A percentile compares a stretch with the other conserved stretches of the same genome.
These are phyloP conservation scores for Canariomyces notabilis DNA, from an alignment of 2,329 filamentous ascomycete genomes.

Conservation along the genomic window DNA sequence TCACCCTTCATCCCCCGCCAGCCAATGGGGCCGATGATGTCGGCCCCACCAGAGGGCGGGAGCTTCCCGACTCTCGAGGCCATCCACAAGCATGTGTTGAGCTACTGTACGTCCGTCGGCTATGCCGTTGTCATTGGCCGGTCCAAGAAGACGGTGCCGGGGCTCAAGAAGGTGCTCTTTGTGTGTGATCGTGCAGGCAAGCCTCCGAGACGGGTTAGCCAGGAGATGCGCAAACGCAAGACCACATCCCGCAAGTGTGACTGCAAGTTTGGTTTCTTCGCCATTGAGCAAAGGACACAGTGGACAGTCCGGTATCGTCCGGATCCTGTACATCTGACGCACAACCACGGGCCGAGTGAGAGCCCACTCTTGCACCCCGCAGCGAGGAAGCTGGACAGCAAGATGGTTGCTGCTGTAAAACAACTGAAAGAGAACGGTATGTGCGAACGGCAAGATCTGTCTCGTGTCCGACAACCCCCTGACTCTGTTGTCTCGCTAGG, in stretches of 20 bases:
- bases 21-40: conserved; percentile 57
- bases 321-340: conserved; percentile 50
- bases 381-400: conserved; percentile 60
- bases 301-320: conserved; percentile 63
- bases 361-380: conserved; percentile 62
- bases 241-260: conserved; percentile 66
- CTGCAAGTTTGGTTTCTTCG: conserved; percentile 65
- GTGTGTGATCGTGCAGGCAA: conserved; percentile 63
- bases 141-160: conserved; percentile 63
- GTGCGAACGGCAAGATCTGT: conserved; percentile 24
- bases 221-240: conserved; percentile 59
- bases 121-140: conserved; percentile 65
- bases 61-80: conserved; percentile 61
- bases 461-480: not conserved
- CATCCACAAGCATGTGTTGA: conserved; percentile 58
- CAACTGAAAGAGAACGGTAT: conserved; percentile 61
- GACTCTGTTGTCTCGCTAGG: conserved; percentile 37
- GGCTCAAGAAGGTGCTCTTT: conserved; percentile 62
- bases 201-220: conserved; percentile 56
- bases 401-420: conserved; percentile 64
- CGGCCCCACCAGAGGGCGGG: conserved; percentile 57
- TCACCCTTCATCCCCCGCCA: conserved; percentile 48
- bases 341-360: conserved; percentile 63
- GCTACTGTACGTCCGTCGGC: conserved; percentile 62
- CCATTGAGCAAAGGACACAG: conserved; percentile 61